These are phyloP conservation scores for Flaveria ramosissima DNA, from an alignment of 129 eudicot genomes.

Conservation along the genomic window DNA sequence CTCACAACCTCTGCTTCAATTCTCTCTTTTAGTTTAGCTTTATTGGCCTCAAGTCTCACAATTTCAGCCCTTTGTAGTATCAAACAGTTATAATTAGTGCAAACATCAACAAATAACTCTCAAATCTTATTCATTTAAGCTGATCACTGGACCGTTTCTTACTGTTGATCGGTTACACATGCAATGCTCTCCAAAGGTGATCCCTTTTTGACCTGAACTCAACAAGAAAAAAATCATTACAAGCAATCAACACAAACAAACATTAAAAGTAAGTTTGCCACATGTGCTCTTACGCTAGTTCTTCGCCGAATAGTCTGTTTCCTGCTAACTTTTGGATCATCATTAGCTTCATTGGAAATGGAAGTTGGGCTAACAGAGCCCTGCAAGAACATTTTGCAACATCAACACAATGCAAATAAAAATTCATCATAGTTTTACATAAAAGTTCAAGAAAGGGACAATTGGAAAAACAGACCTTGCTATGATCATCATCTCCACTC, in stretches of 20 bases:
- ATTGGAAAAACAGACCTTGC: slow-evolving; percentile 45
- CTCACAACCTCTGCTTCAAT: slow-evolving; percentile 58
- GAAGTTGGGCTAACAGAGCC: too few relatives aligned
- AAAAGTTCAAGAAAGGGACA: background rate
- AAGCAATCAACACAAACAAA: background rate
- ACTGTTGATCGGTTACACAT: slow-evolving; percentile 61
- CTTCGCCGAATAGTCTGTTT: too few relatives aligned
- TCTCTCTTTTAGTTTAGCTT: slow-evolving; percentile 50
- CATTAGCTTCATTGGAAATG: too few relatives aligned
- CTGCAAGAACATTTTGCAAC: too few relatives aligned
- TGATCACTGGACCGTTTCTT: slow-evolving; percentile 37
- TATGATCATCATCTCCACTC: slow-evolving; percentile 48
- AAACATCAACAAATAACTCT: slow-evolving; percentile 7
- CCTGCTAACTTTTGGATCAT: too few relatives aligned
- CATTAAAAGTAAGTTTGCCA: background rate
- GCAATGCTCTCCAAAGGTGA: slow-evolving; percentile 71
- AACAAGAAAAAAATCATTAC: background rate
- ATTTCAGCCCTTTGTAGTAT: slow-evolving; percentile 58
- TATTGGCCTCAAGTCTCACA: slow-evolving; percentile 61
- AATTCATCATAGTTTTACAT: background rate
- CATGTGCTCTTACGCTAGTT: too few relatives aligned
- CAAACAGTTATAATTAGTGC: background rate
- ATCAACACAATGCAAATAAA: too few relatives aligned
- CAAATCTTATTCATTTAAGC: background rate
- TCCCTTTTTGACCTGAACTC: slow-evolving; percentile 64